Evolutionary conservation across 768 basidiomycete species (phyloP).

Genomic region (Melanogaster broomeanus): DNA sequence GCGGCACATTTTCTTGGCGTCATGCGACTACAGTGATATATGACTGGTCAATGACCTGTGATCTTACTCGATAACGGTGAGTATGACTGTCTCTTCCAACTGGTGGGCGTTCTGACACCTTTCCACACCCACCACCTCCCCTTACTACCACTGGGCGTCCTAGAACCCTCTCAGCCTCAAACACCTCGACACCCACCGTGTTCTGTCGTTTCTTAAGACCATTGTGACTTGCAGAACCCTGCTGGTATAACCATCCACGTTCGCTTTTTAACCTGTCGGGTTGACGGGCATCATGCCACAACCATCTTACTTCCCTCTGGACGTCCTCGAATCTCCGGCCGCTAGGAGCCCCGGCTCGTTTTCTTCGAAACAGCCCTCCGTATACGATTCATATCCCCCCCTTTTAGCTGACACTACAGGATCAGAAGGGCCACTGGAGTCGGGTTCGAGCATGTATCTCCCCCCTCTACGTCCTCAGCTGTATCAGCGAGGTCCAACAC

Average conservation of each 20-base stretch:
- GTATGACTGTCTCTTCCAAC: no score
- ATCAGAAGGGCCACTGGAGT: not conserved
- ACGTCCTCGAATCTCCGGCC: conserved; percentile 1
- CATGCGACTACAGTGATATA: no score
- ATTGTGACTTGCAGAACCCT: not conserved
- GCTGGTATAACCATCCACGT: conserved; percentile 8
- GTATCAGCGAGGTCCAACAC: not conserved
- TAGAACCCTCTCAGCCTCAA: no score
- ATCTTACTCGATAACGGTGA: no score
- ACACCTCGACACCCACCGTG: no score
- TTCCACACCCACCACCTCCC: no score
- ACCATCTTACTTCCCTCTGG: conserved; percentile 24
- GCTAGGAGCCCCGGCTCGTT: not conserved
- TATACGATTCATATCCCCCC: not conserved
- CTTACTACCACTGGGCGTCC: no score
- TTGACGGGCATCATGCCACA: conserved; percentile 9
- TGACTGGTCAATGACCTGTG: no score
- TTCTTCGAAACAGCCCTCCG: not conserved
- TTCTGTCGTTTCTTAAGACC: not conserved
- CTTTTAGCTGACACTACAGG: not conserved
- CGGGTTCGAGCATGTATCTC: conserved; percentile 5
- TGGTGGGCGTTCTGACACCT: no score
- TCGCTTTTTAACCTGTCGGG: conserved; percentile 11
- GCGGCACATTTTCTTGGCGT: no score
- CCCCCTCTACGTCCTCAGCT: conserved; percentile 5